Conservation (phyloP, 495 filamentous ascomycete genomes). For the Bryoglossum gracile region DNA sequence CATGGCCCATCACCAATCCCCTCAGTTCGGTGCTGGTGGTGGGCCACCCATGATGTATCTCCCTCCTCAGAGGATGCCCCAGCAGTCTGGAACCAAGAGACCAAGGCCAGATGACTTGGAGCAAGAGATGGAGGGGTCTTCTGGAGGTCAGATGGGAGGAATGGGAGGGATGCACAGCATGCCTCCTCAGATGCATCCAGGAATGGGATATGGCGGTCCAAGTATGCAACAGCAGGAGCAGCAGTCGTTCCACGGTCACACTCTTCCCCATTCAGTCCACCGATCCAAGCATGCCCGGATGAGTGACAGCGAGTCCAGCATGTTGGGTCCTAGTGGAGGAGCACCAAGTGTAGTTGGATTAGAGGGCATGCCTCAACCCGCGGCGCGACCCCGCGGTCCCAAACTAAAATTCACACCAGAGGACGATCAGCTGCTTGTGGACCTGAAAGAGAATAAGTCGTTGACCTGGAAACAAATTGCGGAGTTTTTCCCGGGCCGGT, state of each 20-base stretch:
- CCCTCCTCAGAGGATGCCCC: conserved; percentile 17
- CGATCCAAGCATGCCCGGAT: conserved; percentile 48
- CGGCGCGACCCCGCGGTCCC: conserved; percentile 66
- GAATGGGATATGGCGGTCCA: conserved; percentile 13
- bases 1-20: conserved; percentile 43
- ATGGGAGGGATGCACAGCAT: conserved; percentile 44
- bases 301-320: conserved; percentile 36
- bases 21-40: conserved; percentile 41
- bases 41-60: conserved; percentile 35
- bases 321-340: conserved; percentile 31
- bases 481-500: conserved; percentile 85
- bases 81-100: conserved; percentile 21
- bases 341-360: conserved; percentile 71
- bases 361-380: conserved; percentile 74
- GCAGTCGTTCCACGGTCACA: conserved; percentile 65
- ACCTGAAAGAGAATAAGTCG: conserved; percentile 86
- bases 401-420: conserved; percentile 88
- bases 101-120: conserved; percentile 28
- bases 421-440: conserved; percentile 76
- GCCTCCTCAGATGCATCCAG: conserved; percentile 41
- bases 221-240: too few species aligned
- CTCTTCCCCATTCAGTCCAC: conserved; percentile 57
- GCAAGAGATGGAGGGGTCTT: conserved; percentile 35
- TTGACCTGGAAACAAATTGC: conserved; percentile 95
- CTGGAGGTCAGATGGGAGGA: conserved; percentile 36